These are phyloP conservation scores for Dothidotthia symphoricarpi DNA, from an alignment of 2,329 filamentous ascomycete genomes.

Conservation along the genomic window DNA sequence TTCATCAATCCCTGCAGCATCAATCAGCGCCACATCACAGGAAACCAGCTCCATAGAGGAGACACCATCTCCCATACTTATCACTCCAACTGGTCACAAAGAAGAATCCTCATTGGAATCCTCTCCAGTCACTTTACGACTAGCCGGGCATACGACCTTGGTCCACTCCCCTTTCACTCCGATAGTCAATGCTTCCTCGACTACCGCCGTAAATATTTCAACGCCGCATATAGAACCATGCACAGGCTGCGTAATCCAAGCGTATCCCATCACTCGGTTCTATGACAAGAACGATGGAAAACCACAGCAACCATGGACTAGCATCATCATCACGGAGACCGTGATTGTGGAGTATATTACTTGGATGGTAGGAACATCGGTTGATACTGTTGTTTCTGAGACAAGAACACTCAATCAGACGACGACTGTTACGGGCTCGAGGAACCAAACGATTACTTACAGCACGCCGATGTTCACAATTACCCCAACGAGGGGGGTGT, in stretches of 20 bases:
- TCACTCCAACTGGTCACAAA: not conserved
- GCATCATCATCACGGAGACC: constrained; percentile 28
- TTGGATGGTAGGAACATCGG: constrained; percentile 23
- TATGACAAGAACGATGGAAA: constrained; percentile 12
- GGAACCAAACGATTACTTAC: constrained; percentile 18
- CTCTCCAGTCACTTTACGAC: too few relatives aligned
- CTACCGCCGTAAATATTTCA: too few relatives aligned
- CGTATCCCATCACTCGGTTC: too few relatives aligned
- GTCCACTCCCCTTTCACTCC: too few relatives aligned
- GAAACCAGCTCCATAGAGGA: not conserved
- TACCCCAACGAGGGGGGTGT: constrained; percentile 15
- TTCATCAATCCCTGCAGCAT: constrained; percentile 5
- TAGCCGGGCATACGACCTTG: too few relatives aligned
- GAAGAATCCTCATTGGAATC: too few relatives aligned
- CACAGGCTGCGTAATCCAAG: constrained; percentile 35
- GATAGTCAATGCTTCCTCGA: too few relatives aligned
- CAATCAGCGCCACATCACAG: constrained; percentile 1
- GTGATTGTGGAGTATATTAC: constrained; percentile 25
- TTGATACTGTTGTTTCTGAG: constrained; percentile 29
- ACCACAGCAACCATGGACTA: constrained; percentile 15
- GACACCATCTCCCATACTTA: constrained; percentile 1
- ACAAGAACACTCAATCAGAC: constrained; percentile 27
- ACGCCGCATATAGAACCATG: too few relatives aligned
- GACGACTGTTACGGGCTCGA: constrained; percentile 16
- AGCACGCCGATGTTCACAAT: constrained; percentile 25